Conservation (phyloP, 805 yeast genomes). For the Ogataea dorogensis region DNA sequence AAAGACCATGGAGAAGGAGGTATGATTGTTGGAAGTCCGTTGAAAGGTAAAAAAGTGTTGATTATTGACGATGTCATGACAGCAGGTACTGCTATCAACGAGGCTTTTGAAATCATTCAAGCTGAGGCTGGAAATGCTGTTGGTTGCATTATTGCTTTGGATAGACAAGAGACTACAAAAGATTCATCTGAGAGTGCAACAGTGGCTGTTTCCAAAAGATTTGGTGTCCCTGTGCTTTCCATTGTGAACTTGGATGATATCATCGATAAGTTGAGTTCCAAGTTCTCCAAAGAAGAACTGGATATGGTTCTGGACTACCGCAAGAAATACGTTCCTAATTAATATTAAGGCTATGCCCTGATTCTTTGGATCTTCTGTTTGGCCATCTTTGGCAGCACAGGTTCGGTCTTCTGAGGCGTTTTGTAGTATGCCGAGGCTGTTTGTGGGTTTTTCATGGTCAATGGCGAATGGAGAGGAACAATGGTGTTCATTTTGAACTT, state of each 20-base stretch:
- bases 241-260: slow-evolving; percentile 79
- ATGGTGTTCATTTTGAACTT: slow-evolving; percentile 85
- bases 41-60: slow-evolving; percentile 69
- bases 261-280: slow-evolving; percentile 53
- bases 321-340: slow-evolving; percentile 43
- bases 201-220: slow-evolving; percentile 67
- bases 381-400: slow-evolving; percentile 40
- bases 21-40: slow-evolving; percentile 78
- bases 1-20: slow-evolving; percentile 99
- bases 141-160: slow-evolving; percentile 88
- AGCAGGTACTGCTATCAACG: slow-evolving; percentile 97
- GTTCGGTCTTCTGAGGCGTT: slow-evolving; percentile 42
- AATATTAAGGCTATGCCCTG: slow-evolving; percentile 33
- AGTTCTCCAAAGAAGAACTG: slow-evolving; percentile 57
- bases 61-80: slow-evolving; percentile 97
- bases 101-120: slow-evolving; percentile 79
- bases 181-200: slow-evolving; percentile 74
- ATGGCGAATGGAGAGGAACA: slow-evolving; percentile 83
- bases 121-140: slow-evolving; percentile 69
- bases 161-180: slow-evolving; percentile 87
- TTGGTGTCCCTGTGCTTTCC: slow-evolving; percentile 77
- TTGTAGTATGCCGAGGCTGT: slow-evolving; percentile 65
- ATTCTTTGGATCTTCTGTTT: slow-evolving; percentile 62
- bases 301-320: slow-evolving; percentile 59
- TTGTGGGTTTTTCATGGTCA: slow-evolving; percentile 81